phyloP scores from a whole-genome alignment of 169 alveolate species.

The Plasmodium malariae region DNA sequence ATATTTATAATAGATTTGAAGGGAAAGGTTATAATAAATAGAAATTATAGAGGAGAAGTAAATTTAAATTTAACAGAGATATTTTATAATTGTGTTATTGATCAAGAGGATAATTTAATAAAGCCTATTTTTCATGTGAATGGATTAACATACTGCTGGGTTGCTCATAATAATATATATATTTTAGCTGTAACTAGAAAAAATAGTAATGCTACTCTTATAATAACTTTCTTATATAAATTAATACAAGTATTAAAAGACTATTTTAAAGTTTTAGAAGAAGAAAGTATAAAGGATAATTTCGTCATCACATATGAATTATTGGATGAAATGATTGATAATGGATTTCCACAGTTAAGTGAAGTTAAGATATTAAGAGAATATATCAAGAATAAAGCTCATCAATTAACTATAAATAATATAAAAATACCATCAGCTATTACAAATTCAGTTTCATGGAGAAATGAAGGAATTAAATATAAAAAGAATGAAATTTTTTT shows the following conservation, averaged over 20 bases:
- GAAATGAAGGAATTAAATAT: slow-evolving; percentile 98
- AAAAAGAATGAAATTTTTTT: slow-evolving; percentile 98
- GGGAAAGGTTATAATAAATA: slow-evolving; percentile 92
- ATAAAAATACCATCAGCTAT: slow-evolving; percentile 94
- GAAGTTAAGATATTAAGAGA: slow-evolving; percentile 86
- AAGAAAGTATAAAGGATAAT: slow-evolving; percentile 98
- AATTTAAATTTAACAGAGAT: slow-evolving; percentile 85
- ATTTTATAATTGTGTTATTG: slow-evolving; percentile 93
- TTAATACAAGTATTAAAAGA: slow-evolving; percentile 91
- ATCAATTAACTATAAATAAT: slow-evolving; percentile 84
- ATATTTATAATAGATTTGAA: slow-evolving; percentile 94
- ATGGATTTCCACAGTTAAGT: slow-evolving; percentile 99
- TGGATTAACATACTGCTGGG: slow-evolving; percentile 97
- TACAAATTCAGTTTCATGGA: slow-evolving; percentile 95
- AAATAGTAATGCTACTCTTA: slow-evolving; percentile 84
- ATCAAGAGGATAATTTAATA: slow-evolving; percentile 94
- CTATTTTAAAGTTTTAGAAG: slow-evolving; percentile 97
- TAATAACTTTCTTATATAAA: slow-evolving; percentile 82
- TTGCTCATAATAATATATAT: slow-evolving; percentile 95
- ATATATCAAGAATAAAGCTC: slow-evolving; percentile 91
- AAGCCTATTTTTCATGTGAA: slow-evolving; percentile 96
- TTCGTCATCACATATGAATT: slow-evolving; percentile 99
- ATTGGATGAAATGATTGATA: slow-evolving; percentile 99
- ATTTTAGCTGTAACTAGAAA: slow-evolving; percentile 88
- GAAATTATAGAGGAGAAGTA: slow-evolving; percentile 93